phyloP scores from a whole-genome alignment of 78 protist genomes.

The Dictyostelium brefeldianum region DNA sequence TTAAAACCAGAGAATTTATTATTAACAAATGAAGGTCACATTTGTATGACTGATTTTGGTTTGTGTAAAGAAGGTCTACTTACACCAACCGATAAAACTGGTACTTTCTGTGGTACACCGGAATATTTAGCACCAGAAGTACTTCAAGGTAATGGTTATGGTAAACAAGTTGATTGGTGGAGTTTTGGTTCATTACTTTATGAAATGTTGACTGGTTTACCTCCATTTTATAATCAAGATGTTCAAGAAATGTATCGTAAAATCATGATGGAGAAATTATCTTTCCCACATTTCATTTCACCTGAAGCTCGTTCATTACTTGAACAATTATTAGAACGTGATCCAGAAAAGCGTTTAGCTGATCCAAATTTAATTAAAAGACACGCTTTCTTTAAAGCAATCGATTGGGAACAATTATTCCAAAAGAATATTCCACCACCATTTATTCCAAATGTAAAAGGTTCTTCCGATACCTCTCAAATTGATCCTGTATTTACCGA shows the following conservation, averaged over 20 bases:
- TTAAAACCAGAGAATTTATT: constrained; percentile 94
- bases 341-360: constrained; percentile 60
- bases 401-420: constrained; percentile 90
- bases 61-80: constrained; percentile 86
- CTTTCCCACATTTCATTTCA: constrained; percentile 81
- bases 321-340: constrained; percentile 90
- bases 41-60: constrained; percentile 96
- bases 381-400: constrained; percentile 79
- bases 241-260: constrained; percentile 86
- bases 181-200: constrained; percentile 92
- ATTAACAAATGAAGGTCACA: constrained; percentile 91
- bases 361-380: constrained; percentile 85
- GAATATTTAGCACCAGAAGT: constrained; percentile 96
- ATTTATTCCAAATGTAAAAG: constrained; percentile 86
- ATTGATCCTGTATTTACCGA: constrained; percentile 88
- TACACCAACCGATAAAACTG: constrained; percentile 62
- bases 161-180: constrained; percentile 97
- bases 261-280: constrained; percentile 81
- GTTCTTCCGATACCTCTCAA: constrained; percentile 83
- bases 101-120: constrained; percentile 99
- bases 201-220: constrained; percentile 94
- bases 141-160: constrained; percentile 90
- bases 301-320: constrained; percentile 67
- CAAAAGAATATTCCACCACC: constrained; percentile 87
- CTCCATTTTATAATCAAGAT: constrained; percentile 89